Evolutionary conservation across 208 protist genomes (phyloP).

Genomic region (Wallacemonas sp.): DNA sequence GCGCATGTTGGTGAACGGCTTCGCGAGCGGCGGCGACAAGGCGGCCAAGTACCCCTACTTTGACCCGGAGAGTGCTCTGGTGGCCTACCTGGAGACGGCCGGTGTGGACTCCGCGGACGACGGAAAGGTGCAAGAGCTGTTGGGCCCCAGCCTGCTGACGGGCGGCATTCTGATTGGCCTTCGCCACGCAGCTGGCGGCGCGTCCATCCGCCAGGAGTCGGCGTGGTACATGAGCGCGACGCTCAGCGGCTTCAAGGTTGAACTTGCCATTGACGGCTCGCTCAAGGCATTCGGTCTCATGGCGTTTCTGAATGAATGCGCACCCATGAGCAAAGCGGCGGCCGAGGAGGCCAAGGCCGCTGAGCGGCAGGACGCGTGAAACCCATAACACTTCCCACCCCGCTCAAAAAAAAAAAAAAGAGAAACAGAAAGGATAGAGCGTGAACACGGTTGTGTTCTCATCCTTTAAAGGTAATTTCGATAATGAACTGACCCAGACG

Average conservation of each 20-base stretch:
- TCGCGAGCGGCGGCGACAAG: background rate
- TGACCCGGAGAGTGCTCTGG: slow-evolving; percentile 30
- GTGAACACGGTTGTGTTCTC: background rate
- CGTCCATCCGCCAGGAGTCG: slow-evolving; percentile 9
- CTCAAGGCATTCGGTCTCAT: slow-evolving; percentile 81
- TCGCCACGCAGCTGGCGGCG: slow-evolving; percentile 5
- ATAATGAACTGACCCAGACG: no score
- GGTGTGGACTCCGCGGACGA: slow-evolving; percentile 20
- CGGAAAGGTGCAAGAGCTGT: slow-evolving; percentile 25
- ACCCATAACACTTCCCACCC: no score
- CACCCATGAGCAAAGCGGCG: slow-evolving; percentile 17
- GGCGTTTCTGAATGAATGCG: slow-evolving; percentile 58
- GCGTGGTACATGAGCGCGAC: slow-evolving; percentile 86
- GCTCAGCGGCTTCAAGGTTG: slow-evolving; percentile 78
- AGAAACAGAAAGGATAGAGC: background rate
- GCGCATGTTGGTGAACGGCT: slow-evolving; percentile 44
- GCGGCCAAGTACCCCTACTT: slow-evolving; percentile 35
- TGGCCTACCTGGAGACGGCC: slow-evolving; percentile 29
- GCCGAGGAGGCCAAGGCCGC: slow-evolving; percentile 13
- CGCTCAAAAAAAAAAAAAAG: no score
- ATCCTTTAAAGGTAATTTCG: background rate
- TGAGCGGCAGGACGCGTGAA: slow-evolving; percentile 3
- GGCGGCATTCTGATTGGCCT: slow-evolving; percentile 72
- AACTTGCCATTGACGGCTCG: slow-evolving; percentile 81
- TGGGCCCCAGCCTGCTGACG: slow-evolving; percentile 48